Conservation (phyloP, 2,329 filamentous ascomycete species). For the Xylariomycetidae sp. region DNA sequence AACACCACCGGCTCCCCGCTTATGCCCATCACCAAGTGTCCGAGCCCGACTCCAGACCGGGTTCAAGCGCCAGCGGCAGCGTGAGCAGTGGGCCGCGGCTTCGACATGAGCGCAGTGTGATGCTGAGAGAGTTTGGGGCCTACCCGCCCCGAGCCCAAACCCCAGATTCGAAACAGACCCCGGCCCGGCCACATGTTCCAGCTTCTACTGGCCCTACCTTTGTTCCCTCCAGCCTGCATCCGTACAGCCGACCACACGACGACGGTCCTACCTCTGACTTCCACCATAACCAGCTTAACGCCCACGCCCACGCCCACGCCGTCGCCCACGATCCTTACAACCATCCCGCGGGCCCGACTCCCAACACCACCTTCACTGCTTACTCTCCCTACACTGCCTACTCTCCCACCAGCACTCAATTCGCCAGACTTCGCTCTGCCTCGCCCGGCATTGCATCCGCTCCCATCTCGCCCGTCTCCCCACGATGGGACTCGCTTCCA, state of each 20-base stretch:
- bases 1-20: no score
- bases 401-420: slow-evolving; percentile 2
- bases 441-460: slow-evolving; percentile 9
- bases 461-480: slow-evolving; percentile 24
- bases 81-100: slow-evolving; percentile 16
- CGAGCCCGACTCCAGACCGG: no score
- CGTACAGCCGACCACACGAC: no score
- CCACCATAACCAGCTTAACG: no score
- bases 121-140: slow-evolving; percentile 18
- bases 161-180: slow-evolving; percentile 21
- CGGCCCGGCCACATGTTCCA: slow-evolving; percentile 10
- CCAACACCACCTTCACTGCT: slow-evolving; percentile 10
- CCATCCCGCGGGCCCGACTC: slow-evolving; percentile 7
- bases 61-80: no score
- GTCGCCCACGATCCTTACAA: slow-evolving; percentile 8
- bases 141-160: slow-evolving; percentile 16
- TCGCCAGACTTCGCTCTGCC: no score
- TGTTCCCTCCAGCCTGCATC: no score
- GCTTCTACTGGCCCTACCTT: no score
- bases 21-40: no score
- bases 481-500: slow-evolving; percentile 42
- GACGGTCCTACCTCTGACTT: no score
- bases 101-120: slow-evolving; percentile 23
- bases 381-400: no score
- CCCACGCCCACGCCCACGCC: slow-evolving; percentile 5